Evolutionary conservation across 768 basidiomycete species (phyloP), one percentile per base, ranked within the genome.

Genomic region (Amanita pseudoporphyria): DNA sequence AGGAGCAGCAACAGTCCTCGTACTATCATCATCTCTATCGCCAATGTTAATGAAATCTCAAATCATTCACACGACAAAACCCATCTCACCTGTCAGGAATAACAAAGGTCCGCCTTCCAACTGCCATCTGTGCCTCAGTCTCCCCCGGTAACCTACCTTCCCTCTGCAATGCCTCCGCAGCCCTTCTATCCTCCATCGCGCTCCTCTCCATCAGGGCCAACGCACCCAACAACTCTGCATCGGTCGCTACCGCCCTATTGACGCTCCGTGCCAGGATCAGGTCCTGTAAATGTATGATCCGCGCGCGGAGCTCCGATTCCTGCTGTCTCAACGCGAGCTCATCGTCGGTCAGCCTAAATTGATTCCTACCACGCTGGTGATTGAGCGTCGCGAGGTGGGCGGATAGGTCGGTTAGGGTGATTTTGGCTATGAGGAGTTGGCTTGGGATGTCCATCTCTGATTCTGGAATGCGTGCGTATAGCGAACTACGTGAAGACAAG

Each of bases 171-270:
- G 16, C 16, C 31, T 41, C 40, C 28, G 49, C 49, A 1, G 49
- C 49, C 40, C 18, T 42, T 18, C 49, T 42, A 24, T 50, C 49
- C 30, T 41, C 41, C 13, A 12, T 5, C 22, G 32, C 49, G n/a
- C 49, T 43, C 6, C 6, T 9, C 40, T 50, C 49, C 18, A 43
- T 30, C 22, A n/a, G 21, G 19, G n/a, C 40, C 18, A 50, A 33
- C 31, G 31, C 41, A 14, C 41, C 13, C 26, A 50, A 12, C 49
- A 50, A 4, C 9, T 43, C 40, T 21, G 18, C 13, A 22, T 50
- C 49, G 3, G 28, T 22, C 14, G 42, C 41, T 2, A 50, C n/a
- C 13, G 49, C 49, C 7, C 31, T n/a, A 19, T 50, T 32, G 21
- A 50, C 32, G 41, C 41, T 50, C 32, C 24, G 31, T 16, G 49